Evolutionary conservation across 2,329 filamentous ascomycete genomes (phyloP).

Genomic region (Catunica adiposa): DNA sequence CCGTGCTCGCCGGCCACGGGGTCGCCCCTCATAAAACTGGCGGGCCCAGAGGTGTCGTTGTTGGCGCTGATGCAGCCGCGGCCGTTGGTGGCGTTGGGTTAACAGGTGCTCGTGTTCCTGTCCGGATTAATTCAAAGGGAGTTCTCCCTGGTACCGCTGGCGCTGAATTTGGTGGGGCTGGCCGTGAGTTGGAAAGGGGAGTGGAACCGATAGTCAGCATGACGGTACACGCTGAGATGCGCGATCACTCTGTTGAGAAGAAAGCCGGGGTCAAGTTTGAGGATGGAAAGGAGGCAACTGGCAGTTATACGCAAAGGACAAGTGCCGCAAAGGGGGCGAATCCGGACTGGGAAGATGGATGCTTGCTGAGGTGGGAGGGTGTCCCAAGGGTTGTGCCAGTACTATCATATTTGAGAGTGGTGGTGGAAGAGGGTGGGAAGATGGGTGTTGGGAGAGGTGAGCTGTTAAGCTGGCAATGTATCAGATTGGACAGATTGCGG

Average conservation of each 20-base stretch:
- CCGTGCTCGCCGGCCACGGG: conserved; percentile 59
- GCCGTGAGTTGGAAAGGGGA: neutral
- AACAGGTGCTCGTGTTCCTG: neutral
- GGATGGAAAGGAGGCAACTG: conserved; percentile 24
- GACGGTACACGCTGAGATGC: conserved; percentile 63
- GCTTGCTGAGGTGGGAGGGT: conserved; percentile 40
- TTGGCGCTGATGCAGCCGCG: neutral
- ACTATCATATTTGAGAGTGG: conserved; percentile 43
- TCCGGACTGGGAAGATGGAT: conserved; percentile 44
- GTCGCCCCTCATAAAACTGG: conserved; percentile 27
- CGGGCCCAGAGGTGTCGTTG: conserved; percentile 14
- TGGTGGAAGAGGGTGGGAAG: conserved; percentile 2
- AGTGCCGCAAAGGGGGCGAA: conserved; percentile 39
- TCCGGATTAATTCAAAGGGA: conserved; percentile 15
- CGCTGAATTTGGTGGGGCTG: neutral
- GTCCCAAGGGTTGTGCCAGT: conserved; percentile 47
- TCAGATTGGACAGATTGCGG: conserved; percentile 40
- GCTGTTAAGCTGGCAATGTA: conserved; percentile 37
- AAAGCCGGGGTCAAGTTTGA: conserved; percentile 14
- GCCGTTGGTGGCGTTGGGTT: conserved; percentile 14
- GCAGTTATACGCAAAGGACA: conserved; percentile 43
- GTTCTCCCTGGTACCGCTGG: conserved; percentile 14
- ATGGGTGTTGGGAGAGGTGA: neutral
- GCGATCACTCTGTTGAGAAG: conserved; percentile 22
- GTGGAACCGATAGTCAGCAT: conserved; percentile 56